A percentile compares a stretch with the other conserved stretches of the same genome.
Evolutionary conservation across 2,329 filamentous ascomycete species (phyloP).

Genomic region (Sarocladium kiliense): DNA sequence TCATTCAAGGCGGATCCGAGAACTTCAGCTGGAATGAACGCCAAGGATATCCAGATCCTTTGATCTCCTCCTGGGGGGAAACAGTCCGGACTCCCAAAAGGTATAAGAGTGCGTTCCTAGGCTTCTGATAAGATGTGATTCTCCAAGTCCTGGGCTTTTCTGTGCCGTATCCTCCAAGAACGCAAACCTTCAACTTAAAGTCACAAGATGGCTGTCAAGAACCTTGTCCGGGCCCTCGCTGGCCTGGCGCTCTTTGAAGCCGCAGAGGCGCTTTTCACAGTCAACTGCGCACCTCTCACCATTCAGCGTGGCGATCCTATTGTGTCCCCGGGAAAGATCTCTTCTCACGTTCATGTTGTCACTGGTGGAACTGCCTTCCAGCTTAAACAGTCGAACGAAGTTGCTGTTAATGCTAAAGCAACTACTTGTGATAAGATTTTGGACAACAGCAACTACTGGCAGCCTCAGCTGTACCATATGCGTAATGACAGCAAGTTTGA

Average conservation of each 20-base stretch:
- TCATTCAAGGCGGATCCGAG: not conserved
- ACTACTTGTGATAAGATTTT: constrained; percentile 46
- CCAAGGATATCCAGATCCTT: no score
- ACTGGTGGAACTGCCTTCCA: constrained; percentile 59
- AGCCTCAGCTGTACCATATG: constrained; percentile 48
- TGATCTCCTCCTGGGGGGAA: no score
- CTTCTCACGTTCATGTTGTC: constrained; percentile 55
- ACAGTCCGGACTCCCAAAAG: no score
- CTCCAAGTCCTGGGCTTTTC: no score
- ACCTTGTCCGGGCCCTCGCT: not conserved
- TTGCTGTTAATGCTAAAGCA: constrained; percentile 50
- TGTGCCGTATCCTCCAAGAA: no score
- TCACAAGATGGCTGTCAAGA: not conserved
- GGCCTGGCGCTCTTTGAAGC: not conserved
- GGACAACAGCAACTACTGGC: constrained; percentile 60
- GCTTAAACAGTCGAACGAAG: constrained; percentile 45
- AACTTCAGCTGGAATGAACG: not conserved
- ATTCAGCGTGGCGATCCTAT: constrained; percentile 54
- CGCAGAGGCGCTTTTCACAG: constrained; percentile 1
- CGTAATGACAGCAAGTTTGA: constrained; percentile 51
- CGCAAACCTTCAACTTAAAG: no score
- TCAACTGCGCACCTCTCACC: constrained; percentile 16
- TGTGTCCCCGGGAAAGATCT: constrained; percentile 45
- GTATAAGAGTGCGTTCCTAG: no score
- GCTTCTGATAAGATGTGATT: no score